phyloP scores from a whole-genome alignment of 805 yeast genomes.

The Lipomyces lipofer region DNA sequence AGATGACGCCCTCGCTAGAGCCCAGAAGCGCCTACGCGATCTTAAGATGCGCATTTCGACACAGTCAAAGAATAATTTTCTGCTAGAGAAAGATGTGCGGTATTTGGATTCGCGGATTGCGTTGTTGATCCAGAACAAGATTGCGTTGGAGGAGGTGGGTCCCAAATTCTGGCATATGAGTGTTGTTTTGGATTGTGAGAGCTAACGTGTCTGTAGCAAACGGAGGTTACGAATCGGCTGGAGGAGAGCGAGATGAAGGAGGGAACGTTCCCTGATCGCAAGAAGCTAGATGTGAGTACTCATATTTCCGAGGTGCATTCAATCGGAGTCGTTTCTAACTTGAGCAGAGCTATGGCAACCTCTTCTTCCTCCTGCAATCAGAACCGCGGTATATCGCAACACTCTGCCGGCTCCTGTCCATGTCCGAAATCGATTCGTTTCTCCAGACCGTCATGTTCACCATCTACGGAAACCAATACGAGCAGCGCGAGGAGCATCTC shows the following conservation, averaged over 20 bases:
- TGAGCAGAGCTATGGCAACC: slow-evolving; percentile 34
- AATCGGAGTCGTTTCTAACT: not conserved
- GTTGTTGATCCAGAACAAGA: slow-evolving; percentile 42
- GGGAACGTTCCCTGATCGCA: slow-evolving; percentile 37
- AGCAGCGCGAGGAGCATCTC: slow-evolving; percentile 44
- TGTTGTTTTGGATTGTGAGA: not conserved
- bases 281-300: slow-evolving; percentile 33
- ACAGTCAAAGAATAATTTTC: slow-evolving; percentile 41
- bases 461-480: slow-evolving; percentile 46
- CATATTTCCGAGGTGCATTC: slow-evolving; percentile 21
- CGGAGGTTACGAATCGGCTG: slow-evolving; percentile 40
- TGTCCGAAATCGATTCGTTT: slow-evolving; percentile 43
- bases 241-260: slow-evolving; percentile 32
- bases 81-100: slow-evolving; percentile 43
- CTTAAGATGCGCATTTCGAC: slow-evolving; percentile 42
- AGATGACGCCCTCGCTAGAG: slow-evolving; percentile 40
- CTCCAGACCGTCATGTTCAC: slow-evolving; percentile 46
- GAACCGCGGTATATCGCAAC: slow-evolving; percentile 43
- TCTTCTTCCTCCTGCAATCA: slow-evolving; percentile 42
- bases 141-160: slow-evolving; percentile 39
- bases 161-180: too few relatives aligned
- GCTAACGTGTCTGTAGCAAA: slow-evolving; percentile 29
- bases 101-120: slow-evolving; percentile 44
- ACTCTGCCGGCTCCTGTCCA: slow-evolving; percentile 38
- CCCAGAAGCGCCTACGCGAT: slow-evolving; percentile 38